phyloP scores from a whole-genome alignment of 2,329 filamentous ascomycete species.

The Blastomyces emzantsi region DNA sequence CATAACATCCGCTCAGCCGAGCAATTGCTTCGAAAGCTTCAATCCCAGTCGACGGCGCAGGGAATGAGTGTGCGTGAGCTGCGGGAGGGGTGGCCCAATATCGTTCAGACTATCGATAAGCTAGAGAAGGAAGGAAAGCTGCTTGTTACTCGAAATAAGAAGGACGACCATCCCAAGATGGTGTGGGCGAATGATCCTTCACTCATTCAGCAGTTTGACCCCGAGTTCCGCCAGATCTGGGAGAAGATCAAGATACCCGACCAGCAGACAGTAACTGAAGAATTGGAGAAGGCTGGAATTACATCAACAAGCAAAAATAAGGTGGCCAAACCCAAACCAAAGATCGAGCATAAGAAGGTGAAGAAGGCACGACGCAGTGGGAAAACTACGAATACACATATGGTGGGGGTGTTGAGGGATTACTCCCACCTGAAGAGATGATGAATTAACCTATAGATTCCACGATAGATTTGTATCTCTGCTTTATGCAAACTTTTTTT shows the following conservation, averaged over 20 bases:
- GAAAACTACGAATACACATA: conserved; percentile 81
- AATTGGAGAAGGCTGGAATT: conserved; percentile 67
- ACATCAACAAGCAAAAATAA: conserved; percentile 79
- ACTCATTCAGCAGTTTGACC: conserved; percentile 64
- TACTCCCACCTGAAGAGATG: conserved; percentile 46
- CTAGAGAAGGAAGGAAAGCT: conserved; percentile 72
- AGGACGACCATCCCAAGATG: conserved; percentile 76
- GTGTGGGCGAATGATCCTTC: conserved; percentile 84
- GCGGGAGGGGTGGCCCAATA: conserved; percentile 90
- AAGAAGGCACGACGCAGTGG: conserved; percentile 65
- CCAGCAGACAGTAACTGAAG: conserved; percentile 65
- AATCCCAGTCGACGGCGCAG: conserved; percentile 69
- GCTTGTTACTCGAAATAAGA: conserved; percentile 81
- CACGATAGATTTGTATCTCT: background rate
- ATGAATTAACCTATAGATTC: conserved; percentile 1
- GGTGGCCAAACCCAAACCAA: conserved; percentile 48
- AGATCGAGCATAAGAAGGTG: conserved; percentile 57
- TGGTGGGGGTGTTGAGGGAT: conserved; percentile 72
- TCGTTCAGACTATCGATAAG: conserved; percentile 65
- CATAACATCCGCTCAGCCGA: conserved; percentile 73
- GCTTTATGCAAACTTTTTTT: background rate
- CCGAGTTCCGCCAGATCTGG: conserved; percentile 79
- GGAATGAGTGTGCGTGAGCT: conserved; percentile 81
- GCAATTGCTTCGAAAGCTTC: conserved; percentile 70
- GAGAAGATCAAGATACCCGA: conserved; percentile 67